phyloP scores from a whole-genome alignment of 805 yeast genomes.

The Huiozyma naganishii region DNA sequence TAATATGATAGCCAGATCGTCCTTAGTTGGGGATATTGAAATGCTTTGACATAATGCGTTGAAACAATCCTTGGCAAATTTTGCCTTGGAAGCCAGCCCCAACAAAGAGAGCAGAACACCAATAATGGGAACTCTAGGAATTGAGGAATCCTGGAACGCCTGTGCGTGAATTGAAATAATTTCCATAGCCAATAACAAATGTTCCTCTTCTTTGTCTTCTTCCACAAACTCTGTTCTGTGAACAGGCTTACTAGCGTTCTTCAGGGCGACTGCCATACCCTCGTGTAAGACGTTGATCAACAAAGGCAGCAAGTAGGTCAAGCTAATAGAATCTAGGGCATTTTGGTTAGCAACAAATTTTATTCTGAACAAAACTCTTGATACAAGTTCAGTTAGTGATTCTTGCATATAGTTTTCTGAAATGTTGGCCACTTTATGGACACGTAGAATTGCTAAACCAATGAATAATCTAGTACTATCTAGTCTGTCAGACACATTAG shows the following conservation, averaged over 20 bases:
- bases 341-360: slow-evolving; percentile 65
- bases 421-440: slow-evolving; percentile 36
- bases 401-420: slow-evolving; percentile 40
- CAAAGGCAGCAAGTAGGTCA: slow-evolving; percentile 69
- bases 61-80: slow-evolving; percentile 75
- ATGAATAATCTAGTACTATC: slow-evolving; percentile 41
- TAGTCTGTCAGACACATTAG: slow-evolving; percentile 40
- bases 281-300: slow-evolving; percentile 54
- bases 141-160: slow-evolving; percentile 49
- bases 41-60: slow-evolving; percentile 67
- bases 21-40: slow-evolving; percentile 44
- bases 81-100: slow-evolving; percentile 66
- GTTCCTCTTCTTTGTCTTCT: slow-evolving; percentile 85
- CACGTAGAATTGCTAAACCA: slow-evolving; percentile 63
- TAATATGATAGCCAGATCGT: slow-evolving; percentile 51
- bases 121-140: slow-evolving; percentile 62
- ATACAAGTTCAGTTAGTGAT: slow-evolving; percentile 41
- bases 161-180: slow-evolving; percentile 61
- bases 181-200: slow-evolving; percentile 64
- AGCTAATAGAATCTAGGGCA: slow-evolving; percentile 55
- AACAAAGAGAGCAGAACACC: slow-evolving; percentile 53
- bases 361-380: slow-evolving; percentile 64
- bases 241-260: slow-evolving; percentile 40
- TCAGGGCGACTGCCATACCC: slow-evolving; percentile 48
- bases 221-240: slow-evolving; percentile 62